Evolutionary conservation across 192 early-diverging fungal species (phyloP), one percentile per base, ranked within the genome.

Genomic region (Podila horticola): DNA sequence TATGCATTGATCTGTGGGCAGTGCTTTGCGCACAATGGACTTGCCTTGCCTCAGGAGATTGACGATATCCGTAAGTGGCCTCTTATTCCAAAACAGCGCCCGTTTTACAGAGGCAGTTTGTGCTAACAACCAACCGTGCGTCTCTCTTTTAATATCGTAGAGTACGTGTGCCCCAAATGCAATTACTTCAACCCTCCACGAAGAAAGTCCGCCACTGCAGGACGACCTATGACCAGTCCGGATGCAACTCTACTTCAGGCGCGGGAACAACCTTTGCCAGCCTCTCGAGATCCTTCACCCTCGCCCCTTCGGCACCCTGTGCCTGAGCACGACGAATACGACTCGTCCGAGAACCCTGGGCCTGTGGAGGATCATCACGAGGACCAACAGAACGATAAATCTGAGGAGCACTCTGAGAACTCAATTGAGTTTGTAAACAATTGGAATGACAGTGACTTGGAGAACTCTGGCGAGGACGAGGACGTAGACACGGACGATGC

Each of bases 11-110:
- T 99, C 48, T 99, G 98, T 79, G 87, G 92, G 33, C 86, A 91
- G 50, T 99, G 98, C 83, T 96, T 91, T 74, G 90, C 91, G 0
- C 97, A 98, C 79, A 99, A 99, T 82, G 98, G 98, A 0, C 86
- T 99, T 49, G 94, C 93, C 13, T 85, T 94, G 34, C 92, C 94
- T 11, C 88, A 95, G 30, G 95, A 97, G 60, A 86, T 94, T 65
- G 88, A 93, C 45, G 85, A 86, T 30, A 92, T 93, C 69, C 91
- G 87, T 88, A 84, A 85, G 87, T 81, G 28, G 60, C 8, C 6
- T 17, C 10, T 4, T 30, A 3, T 19, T 22, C 0, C 24, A 26
- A 55, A 22, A 55, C 24, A 26, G 20, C n/a, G 58, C 6, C 34
- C 4, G 2, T 6, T 10, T 1, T 30, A 10, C 1, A 2, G 13